Evolutionary conservation across 2,329 filamentous ascomycete genomes (phyloP).

Genomic region (Hypoxylon sp.): DNA sequence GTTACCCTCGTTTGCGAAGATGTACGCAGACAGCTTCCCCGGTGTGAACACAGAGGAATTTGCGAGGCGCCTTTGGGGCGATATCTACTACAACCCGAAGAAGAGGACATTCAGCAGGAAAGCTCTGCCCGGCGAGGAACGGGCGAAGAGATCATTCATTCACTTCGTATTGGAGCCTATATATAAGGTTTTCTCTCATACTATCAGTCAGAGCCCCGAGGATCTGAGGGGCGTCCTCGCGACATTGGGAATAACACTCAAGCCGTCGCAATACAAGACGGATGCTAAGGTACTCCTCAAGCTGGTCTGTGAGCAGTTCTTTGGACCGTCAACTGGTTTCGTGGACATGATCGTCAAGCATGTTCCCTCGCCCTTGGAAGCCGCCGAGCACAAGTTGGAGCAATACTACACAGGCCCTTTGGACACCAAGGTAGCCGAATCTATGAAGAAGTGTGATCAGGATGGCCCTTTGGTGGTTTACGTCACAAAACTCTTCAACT

Average conservation of each 20-base stretch:
- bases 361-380: slow-evolving; percentile 84
- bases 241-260: slow-evolving; percentile 82
- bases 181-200: slow-evolving; percentile 96
- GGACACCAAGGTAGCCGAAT: slow-evolving; percentile 79
- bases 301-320: slow-evolving; percentile 93
- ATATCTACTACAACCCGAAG: slow-evolving; percentile 92
- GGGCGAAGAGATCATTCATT: slow-evolving; percentile 85
- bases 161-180: slow-evolving; percentile 96
- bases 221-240: slow-evolving; percentile 82
- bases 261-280: slow-evolving; percentile 89
- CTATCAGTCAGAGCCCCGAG: slow-evolving; percentile 87
- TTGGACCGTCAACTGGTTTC: slow-evolving; percentile 86
- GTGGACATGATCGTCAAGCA: slow-evolving; percentile 95
- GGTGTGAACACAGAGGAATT: slow-evolving; percentile 86
- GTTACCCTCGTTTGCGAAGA: slow-evolving; percentile 89
- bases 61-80: slow-evolving; percentile 87
- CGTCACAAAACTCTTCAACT: slow-evolving; percentile 92
- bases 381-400: slow-evolving; percentile 78
- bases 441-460: slow-evolving; percentile 84
- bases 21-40: slow-evolving; percentile 91
- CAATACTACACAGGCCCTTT: slow-evolving; percentile 91
- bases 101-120: slow-evolving; percentile 94
- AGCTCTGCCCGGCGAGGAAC: slow-evolving; percentile 71
- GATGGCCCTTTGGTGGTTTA: slow-evolving; percentile 93
- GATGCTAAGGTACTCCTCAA: slow-evolving; percentile 91